Conservation (phyloP, 2,329 filamentous ascomycete species). For the Neonectria neomacrospora region DNA sequence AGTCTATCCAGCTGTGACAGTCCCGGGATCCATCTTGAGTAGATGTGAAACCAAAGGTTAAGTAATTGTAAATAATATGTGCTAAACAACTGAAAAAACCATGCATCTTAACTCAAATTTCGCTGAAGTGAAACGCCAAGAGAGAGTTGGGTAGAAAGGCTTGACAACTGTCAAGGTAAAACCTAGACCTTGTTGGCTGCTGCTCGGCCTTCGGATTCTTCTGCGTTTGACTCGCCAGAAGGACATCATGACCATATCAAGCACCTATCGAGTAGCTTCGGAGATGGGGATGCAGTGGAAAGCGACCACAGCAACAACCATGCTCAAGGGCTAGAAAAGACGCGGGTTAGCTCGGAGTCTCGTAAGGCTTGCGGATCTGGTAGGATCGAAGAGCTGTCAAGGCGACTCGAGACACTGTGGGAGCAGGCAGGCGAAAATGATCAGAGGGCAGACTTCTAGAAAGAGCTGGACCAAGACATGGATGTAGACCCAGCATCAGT, state of each 20-base stretch:
- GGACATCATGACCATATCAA: slow-evolving; percentile 57
- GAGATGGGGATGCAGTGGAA: slow-evolving; percentile 58
- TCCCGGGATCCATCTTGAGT: no score
- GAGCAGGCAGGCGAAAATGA: slow-evolving; percentile 54
- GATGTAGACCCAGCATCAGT: slow-evolving; percentile 39
- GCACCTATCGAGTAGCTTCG: slow-evolving; percentile 61
- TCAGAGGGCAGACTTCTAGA: slow-evolving; percentile 48
- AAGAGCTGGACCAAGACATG: slow-evolving; percentile 35
- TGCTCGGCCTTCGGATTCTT: slow-evolving; percentile 35
- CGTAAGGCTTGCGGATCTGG: not conserved
- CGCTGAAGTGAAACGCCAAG: not conserved
- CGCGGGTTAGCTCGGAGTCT: not conserved
- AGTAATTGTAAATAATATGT: not conserved
- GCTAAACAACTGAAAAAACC: not conserved
- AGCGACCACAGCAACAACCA: slow-evolving; percentile 53
- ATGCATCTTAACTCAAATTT: not conserved
- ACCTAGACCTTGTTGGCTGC: not conserved
- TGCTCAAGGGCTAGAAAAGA: slow-evolving; percentile 49
- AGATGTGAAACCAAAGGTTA: not conserved
- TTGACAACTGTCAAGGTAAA: not conserved
- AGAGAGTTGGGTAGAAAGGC: not conserved
- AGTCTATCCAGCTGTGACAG: no score
- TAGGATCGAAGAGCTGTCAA: slow-evolving; percentile 55
- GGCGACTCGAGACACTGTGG: slow-evolving; percentile 59
- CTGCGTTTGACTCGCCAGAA: slow-evolving; percentile 52